Conservation (phyloP, 2,329 filamentous ascomycete species). For the Tolypocladium paradoxum region DNA sequence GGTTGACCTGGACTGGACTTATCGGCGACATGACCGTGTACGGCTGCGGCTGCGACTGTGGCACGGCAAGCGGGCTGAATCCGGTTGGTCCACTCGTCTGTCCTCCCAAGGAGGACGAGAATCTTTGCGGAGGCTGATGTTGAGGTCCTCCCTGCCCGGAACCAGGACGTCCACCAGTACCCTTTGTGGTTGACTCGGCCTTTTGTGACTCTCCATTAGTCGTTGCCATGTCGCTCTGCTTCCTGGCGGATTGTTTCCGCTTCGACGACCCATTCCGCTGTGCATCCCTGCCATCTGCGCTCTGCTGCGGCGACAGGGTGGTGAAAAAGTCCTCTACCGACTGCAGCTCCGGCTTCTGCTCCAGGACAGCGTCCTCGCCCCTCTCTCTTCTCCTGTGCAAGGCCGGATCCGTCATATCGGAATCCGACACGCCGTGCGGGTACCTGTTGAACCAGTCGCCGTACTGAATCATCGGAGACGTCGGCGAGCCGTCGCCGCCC, state of each 20-base stretch:
- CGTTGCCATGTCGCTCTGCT: slow-evolving; percentile 8
- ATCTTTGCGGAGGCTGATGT: slow-evolving; percentile 21
- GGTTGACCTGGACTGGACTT: slow-evolving; percentile 34
- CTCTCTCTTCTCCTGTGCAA: slow-evolving; percentile 59
- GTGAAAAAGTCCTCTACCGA: slow-evolving; percentile 93
- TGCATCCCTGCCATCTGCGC: slow-evolving; percentile 27
- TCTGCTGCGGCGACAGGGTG: slow-evolving; percentile 57
- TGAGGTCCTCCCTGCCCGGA: slow-evolving; percentile 5
- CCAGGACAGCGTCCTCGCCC: slow-evolving; percentile 77
- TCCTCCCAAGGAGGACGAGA: slow-evolving; percentile 28
- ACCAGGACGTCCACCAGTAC: slow-evolving; percentile 2
- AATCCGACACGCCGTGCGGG: slow-evolving; percentile 77
- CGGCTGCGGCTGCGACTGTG: slow-evolving; percentile 28
- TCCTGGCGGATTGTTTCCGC: slow-evolving; percentile 28
- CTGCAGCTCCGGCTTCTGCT: slow-evolving; percentile 81
- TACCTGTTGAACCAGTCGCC: slow-evolving; percentile 97
- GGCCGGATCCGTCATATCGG: slow-evolving; percentile 71
- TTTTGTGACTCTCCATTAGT: slow-evolving; percentile 2
- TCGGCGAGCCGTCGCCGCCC: slow-evolving; percentile 32
- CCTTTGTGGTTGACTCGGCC: slow-evolving; percentile 1
- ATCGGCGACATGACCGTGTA: slow-evolving; percentile 42
- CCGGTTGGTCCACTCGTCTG: slow-evolving; percentile 27
- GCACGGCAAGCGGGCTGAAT: slow-evolving; percentile 30
- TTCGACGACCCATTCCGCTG: slow-evolving; percentile 16
- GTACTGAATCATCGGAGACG: slow-evolving; percentile 75